phyloP scores from a whole-genome alignment of 192 early-diverging fungal genomes.

The Glomus cerebriforme region DNA sequence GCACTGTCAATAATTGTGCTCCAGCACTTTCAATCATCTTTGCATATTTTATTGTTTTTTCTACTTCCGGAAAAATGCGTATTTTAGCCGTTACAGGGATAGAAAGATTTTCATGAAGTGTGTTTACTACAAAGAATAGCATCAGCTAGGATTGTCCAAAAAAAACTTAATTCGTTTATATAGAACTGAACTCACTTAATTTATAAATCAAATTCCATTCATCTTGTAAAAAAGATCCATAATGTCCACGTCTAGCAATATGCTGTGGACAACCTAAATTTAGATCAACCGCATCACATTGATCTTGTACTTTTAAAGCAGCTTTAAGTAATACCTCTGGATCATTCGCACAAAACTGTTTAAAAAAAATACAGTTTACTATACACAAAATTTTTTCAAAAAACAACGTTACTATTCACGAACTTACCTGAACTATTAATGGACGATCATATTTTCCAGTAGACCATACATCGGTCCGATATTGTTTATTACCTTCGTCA shows the following conservation, averaged over 20 bases:
- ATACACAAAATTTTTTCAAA: not conserved
- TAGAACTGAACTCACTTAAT: conserved; percentile 44
- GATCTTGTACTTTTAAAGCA: conserved; percentile 75
- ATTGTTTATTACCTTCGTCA: conserved; percentile 60
- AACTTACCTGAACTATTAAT: conserved; percentile 74
- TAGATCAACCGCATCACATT: conserved; percentile 93
- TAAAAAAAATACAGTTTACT: not conserved
- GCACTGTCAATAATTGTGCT: conserved; percentile 89
- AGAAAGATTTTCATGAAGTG: conserved; percentile 74
- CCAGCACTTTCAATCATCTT: conserved; percentile 95
- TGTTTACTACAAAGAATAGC: conserved; percentile 59
- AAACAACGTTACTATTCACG: not conserved
- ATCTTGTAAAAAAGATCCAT: conserved; percentile 80
- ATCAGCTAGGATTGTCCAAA: not conserved
- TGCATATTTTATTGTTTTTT: conserved; percentile 90
- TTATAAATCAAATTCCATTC: conserved; percentile 83
- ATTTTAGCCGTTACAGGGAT: conserved; percentile 98
- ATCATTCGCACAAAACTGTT: conserved; percentile 97
- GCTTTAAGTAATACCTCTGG: conserved; percentile 79
- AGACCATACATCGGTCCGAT: conserved; percentile 76
- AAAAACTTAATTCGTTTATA: conserved; percentile 67
- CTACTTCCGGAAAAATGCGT: conserved; percentile 83
- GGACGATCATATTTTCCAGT: conserved; percentile 73
- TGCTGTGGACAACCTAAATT: conserved; percentile 97
- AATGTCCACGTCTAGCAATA: conserved; percentile 88